Conservation (phyloP, 306 rosid species). For the Argentina anserina region DNA sequence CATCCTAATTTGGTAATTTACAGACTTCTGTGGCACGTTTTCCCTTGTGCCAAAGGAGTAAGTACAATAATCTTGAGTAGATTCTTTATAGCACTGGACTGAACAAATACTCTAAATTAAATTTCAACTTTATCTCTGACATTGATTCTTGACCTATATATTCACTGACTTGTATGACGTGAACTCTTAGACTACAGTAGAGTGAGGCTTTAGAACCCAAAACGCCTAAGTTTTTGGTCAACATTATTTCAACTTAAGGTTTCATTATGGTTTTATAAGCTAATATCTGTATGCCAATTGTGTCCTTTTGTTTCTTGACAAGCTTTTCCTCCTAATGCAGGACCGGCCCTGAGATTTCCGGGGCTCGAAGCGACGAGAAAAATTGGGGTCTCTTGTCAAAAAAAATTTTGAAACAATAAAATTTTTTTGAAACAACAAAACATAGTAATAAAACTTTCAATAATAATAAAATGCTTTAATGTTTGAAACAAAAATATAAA, state of each 20-base stretch:
- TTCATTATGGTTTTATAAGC: not conserved
- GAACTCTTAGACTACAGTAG: not conserved
- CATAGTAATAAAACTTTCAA: too few relatives aligned
- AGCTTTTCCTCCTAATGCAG: not conserved
- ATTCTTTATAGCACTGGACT: not conserved
- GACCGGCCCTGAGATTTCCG: too few relatives aligned
- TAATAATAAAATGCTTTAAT: too few relatives aligned
- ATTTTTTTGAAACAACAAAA: too few relatives aligned
- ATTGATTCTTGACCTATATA: not conserved
- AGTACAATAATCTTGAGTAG: not conserved
- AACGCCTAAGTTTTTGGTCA: not conserved
- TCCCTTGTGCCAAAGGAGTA: constrained; percentile 68
- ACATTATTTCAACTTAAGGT: not conserved
- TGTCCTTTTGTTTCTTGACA: not conserved
- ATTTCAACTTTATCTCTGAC: not conserved
- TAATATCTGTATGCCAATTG: not conserved
- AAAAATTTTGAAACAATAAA: too few relatives aligned
- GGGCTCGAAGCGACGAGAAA: too few relatives aligned
- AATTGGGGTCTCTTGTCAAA: too few relatives aligned
- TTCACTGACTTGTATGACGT: not conserved
- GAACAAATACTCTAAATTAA: not conserved
- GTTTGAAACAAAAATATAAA: too few relatives aligned
- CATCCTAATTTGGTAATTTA: constrained; percentile 77
- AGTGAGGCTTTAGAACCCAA: not conserved
- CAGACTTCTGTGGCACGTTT: constrained; percentile 80